Evolutionary conservation across 1,139 yeast species (phyloP), one percentile per base, ranked within the genome.

Genomic region (Yamadazyma triangularis): DNA sequence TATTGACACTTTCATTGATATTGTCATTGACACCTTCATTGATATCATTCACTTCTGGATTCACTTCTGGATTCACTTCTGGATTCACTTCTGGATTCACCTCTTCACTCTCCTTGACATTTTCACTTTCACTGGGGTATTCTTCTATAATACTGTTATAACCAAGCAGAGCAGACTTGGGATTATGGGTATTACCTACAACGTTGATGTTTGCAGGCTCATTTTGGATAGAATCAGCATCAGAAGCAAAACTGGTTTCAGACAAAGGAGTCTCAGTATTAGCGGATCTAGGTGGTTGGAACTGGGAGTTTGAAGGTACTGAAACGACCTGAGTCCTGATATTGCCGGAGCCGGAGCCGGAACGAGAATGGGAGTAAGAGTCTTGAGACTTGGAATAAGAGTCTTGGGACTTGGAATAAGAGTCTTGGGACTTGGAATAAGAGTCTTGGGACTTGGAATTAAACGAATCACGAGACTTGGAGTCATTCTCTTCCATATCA

Each of bases 151-250:
- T 28, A 21, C 30, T 33, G 4, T 34, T 28, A 11, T 33, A 19
- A 1, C 32, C 33, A 13, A 25, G 24, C 28, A 24, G 32, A 23
- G 26, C 18, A 4, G 20, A 23, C 18, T 20, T 13, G 9, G 20
- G 8, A 12, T 31, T 26, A 14, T 30, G 32, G 15, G 23, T 10
- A 12, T 25, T 24, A 25, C 15, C 23, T 10, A 31, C 37, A 15
- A 61, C 44, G 30, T 58, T 51, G 32, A 64, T 45, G 21, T 40
- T 41, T 1, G 42, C 42, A 2, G 66, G 66, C 37, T 64, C 71
- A 26, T 48, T 29, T 33, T 64, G 87, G 48, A 49, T 48, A n/a
- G 52, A 43, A 40, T 64, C 70, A 10, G 41, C 34, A 33, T 63
- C 70, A 1, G 68, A 60, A 25, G 46, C 51, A 35, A 49, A 62